Conservation (phyloP, 345 rosid species). For the Murraya paniculata region DNA sequence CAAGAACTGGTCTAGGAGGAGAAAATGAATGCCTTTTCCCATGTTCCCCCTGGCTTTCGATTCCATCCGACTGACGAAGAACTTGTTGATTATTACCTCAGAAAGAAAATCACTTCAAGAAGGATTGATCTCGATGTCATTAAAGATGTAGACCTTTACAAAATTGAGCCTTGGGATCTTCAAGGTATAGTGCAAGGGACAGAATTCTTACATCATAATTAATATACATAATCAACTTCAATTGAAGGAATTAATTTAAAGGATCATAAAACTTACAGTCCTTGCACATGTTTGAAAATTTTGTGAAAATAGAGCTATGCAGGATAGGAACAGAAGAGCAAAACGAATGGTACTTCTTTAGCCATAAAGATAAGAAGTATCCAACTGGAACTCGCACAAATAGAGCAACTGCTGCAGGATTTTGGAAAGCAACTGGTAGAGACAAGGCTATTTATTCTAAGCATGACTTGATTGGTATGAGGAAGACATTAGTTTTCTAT, state of each 20-base stretch:
- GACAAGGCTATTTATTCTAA: conserved; percentile 86
- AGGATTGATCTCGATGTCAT: conserved; percentile 72
- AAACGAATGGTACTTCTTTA: conserved; percentile 93
- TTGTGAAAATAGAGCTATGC: conserved; percentile 58
- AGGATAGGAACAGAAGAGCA: conserved; percentile 79
- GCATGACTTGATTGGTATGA: conserved; percentile 89
- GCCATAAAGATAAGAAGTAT: conserved; percentile 95
- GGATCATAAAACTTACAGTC: background rate
- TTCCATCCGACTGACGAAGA: conserved; percentile 86
- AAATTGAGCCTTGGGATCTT: conserved; percentile 85
- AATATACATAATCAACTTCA: background rate
- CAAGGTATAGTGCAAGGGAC: conserved; percentile 41
- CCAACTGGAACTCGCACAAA: conserved; percentile 98
- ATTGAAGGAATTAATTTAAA: background rate
- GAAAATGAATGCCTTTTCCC: conserved; percentile 47
- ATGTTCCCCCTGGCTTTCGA: conserved; percentile 73
- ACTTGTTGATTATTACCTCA: conserved; percentile 73
- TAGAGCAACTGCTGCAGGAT: conserved; percentile 93
- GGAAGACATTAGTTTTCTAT: conserved; percentile 90
- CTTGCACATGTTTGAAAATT: background rate
- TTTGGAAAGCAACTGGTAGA: conserved; percentile 99
- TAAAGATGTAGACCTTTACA: conserved; percentile 76
- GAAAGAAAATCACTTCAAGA: conserved; percentile 54
- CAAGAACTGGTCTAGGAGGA: conserved; percentile 3
- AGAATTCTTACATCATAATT: background rate